Conservation (phyloP, 805 yeast genomes). For the Saturnispora gosingensis region DNA sequence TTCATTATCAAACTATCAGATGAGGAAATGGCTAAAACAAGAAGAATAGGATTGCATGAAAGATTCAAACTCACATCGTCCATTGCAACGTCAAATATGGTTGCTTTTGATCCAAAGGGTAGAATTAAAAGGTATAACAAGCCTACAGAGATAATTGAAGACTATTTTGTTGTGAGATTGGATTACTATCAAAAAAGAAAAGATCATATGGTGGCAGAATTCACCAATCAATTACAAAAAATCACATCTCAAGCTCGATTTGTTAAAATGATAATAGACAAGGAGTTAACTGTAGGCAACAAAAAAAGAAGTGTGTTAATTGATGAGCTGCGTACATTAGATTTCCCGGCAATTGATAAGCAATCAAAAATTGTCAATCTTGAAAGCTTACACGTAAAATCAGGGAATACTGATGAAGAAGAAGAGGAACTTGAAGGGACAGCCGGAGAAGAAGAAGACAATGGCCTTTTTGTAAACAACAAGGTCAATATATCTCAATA, state of each 20-base stretch:
- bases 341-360: slow-evolving; percentile 72
- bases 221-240: slow-evolving; percentile 67
- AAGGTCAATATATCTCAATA: slow-evolving; percentile 47
- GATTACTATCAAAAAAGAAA: slow-evolving; percentile 89
- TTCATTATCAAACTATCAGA: slow-evolving; percentile 66
- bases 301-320: slow-evolving; percentile 59
- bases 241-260: slow-evolving; percentile 81
- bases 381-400: slow-evolving; percentile 26
- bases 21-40: slow-evolving; percentile 78
- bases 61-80: slow-evolving; percentile 69
- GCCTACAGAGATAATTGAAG: slow-evolving; percentile 70
- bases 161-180: slow-evolving; percentile 76
- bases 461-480: slow-evolving; percentile 27
- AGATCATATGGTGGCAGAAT: slow-evolving; percentile 59
- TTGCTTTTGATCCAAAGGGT: slow-evolving; percentile 87
- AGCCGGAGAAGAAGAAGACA: slow-evolving; percentile 22
- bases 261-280: slow-evolving; percentile 80
- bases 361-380: slow-evolving; percentile 54
- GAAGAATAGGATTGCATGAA: slow-evolving; percentile 68
- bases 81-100: slow-evolving; percentile 78
- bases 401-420: slow-evolving; percentile 25
- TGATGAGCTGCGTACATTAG: slow-evolving; percentile 47
- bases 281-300: slow-evolving; percentile 60
- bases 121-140: slow-evolving; percentile 73
- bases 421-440: slow-evolving; percentile 29